phyloP scores from a whole-genome alignment of 441 rosid genomes.

The Mallotus japonicus region DNA sequence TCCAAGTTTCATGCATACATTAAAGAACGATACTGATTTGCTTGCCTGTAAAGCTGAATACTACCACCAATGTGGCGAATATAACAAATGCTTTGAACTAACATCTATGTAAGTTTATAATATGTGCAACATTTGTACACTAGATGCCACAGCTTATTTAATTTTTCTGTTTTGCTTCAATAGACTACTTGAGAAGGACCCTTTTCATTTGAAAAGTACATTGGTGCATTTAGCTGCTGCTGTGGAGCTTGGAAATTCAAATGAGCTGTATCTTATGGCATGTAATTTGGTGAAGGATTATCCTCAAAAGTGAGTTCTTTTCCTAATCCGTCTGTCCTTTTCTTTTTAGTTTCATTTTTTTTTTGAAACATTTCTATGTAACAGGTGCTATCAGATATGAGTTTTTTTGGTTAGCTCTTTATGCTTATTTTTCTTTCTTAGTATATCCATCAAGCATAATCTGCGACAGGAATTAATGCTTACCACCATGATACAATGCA shows the following conservation, averaged over 20 bases:
- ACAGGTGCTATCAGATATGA: background rate
- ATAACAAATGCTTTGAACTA: constrained; percentile 84
- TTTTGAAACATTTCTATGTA: no score
- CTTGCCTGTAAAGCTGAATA: constrained; percentile 94
- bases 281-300: constrained; percentile 94
- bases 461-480: background rate
- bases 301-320: constrained; percentile 76
- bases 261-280: constrained; percentile 93
- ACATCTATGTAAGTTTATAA: constrained; percentile 65
- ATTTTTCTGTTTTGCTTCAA: constrained; percentile 24
- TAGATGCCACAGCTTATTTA: constrained; percentile 17
- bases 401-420: background rate
- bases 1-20: constrained; percentile 49
- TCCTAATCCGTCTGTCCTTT: background rate
- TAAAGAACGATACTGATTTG: constrained; percentile 78
- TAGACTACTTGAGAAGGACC: constrained; percentile 93
- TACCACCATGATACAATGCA: background rate
- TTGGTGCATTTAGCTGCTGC: constrained; percentile 90
- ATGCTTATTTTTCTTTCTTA: background rate
- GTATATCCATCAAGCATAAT: background rate
- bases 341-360: background rate
- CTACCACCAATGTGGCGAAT: constrained; percentile 91
- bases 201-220: constrained; percentile 86
- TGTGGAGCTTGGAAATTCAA: constrained; percentile 91
- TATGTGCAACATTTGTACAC: constrained; percentile 18